Evolutionary conservation across 768 basidiomycete genomes (phyloP).

Genomic region (Trametes coccinea): DNA sequence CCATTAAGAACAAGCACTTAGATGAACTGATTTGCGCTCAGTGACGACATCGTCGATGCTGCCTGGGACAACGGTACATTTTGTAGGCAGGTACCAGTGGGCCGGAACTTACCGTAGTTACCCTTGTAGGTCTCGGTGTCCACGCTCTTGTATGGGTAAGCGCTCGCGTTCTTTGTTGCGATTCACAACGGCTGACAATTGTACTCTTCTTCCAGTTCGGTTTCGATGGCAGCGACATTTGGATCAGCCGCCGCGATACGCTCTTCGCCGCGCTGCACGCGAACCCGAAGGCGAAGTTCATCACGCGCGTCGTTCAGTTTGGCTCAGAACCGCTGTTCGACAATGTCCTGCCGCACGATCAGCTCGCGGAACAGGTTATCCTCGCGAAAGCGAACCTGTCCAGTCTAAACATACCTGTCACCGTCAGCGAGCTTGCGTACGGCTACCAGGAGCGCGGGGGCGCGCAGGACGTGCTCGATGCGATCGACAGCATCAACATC

Average conservation of each 20-base stretch:
- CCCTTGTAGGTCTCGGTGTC: constrained; percentile 47
- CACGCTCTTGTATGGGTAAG: constrained; percentile 75
- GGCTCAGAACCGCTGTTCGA: constrained; percentile 31
- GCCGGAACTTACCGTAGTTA: neutral
- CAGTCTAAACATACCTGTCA: constrained; percentile 28
- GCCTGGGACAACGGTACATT: constrained; percentile 53
- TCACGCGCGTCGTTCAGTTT: constrained; percentile 30
- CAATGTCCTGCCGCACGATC: constrained; percentile 23
- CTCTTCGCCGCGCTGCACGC: constrained; percentile 30
- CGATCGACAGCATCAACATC: constrained; percentile 29
- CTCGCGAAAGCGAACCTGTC: constrained; percentile 28
- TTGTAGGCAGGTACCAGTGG: neutral
- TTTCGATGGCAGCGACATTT: constrained; percentile 28
- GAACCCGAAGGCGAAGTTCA: constrained; percentile 29
- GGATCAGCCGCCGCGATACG: constrained; percentile 29
- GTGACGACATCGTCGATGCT: constrained; percentile 63
- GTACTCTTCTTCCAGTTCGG: constrained; percentile 28
- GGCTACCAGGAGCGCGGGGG: constrained; percentile 30
- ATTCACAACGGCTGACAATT: neutral
- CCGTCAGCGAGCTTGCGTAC: constrained; percentile 31
- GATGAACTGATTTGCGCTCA: constrained; percentile 16
- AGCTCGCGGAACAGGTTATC: constrained; percentile 27
- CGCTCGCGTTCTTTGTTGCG: neutral
- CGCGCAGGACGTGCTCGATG: constrained; percentile 30
- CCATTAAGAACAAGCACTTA: neutral